Percentiles rank a stretch among this genome's conserved stretches.
Conservation (phyloP, 192 early-diverging fungal species). For the Paraglomus occultum region DNA sequence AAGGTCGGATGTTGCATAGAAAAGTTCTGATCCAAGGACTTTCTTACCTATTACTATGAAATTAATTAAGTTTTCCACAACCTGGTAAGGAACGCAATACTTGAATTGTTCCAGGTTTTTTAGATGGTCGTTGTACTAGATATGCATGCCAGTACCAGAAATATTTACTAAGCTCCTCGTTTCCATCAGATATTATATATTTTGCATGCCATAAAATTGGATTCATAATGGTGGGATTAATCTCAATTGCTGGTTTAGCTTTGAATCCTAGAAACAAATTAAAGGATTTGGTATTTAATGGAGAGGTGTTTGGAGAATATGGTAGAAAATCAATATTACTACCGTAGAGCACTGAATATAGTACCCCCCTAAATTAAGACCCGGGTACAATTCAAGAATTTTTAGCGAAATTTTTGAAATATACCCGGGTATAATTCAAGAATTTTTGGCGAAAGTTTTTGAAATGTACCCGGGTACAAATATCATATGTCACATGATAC, state of each 20-base stretch:
- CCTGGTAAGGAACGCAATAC: slow-evolving; percentile 2
- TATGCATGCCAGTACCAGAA: neutral
- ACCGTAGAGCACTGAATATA: too few species aligned
- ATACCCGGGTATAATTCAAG: too few species aligned
- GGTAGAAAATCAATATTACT: slow-evolving; percentile 9
- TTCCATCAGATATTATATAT: neutral
- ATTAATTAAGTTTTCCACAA: slow-evolving; percentile 8
- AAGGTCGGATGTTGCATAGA: slow-evolving; percentile 10
- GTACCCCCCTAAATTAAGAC: too few species aligned
- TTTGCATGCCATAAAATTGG: slow-evolving; percentile 3
- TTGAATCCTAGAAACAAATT: slow-evolving; percentile 11
- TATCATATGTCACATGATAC: too few species aligned
- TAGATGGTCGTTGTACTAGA: neutral
- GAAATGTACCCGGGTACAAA: too few species aligned
- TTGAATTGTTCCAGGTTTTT: neutral
- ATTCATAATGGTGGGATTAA: slow-evolving; percentile 11
- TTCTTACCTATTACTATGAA: slow-evolving; percentile 3
- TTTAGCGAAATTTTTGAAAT: too few species aligned
- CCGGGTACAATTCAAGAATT: too few species aligned
- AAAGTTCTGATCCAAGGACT: slow-evolving; percentile 1
- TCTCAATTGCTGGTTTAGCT: neutral
- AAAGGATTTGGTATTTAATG: neutral
- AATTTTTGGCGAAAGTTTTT: too few species aligned
- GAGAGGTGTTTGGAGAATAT: neutral
- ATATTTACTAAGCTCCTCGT: slow-evolving; percentile 2